Evolutionary conservation across 2,329 filamentous ascomycete genomes (phyloP), one percentile per base, ranked within the genome.

Genomic region (Metarhizium sp.): DNA sequence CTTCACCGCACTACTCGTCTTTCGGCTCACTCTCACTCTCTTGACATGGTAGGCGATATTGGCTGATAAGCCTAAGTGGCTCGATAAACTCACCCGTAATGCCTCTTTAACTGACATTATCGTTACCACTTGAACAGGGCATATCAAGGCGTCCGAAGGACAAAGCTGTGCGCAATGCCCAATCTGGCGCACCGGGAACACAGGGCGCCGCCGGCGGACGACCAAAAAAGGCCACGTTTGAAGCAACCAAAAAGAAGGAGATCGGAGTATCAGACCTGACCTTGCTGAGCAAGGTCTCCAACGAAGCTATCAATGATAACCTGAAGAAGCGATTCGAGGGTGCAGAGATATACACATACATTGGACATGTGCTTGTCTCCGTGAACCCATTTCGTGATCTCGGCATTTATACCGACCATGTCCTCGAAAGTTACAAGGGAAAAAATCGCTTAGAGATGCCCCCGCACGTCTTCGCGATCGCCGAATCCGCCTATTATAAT

Each of bases 251-350:
- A 81, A 99, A 97, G 85, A 97, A 96, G 82, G 92, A 99, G 74
- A 94, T 99, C 64, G 94, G 94, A 62, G 94, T 99, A 54, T 96
- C 94, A 55, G 94, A 99, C 78, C 81, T 99, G 70, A 99, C 94
- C 4, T 79, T 99, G 66, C 87, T 99, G 69, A 96, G 92, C 79
- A 97, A 97, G 74, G 95, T 99, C 61, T 96, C 92, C 62, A 97
- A 99, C 73, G 94, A 99, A 73, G 92, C 92, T 59, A 99, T 99
- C 78, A 99, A 99, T 76, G 94, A 97, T 56, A 99, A 99, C 72
- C 72, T 99, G 71, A 96, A 96, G 80, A 95, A 97, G 78, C 86
- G 94, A 59, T 99, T 99, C 73, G 90, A 97, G 70, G 92, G 92
- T 79, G 87, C 81, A 71, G 92, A 99, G 75, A 99, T 99, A 71